Conservation (phyloP, 2,329 filamentous ascomycete species). For the Ophiostoma novo-ulmi region DNA sequence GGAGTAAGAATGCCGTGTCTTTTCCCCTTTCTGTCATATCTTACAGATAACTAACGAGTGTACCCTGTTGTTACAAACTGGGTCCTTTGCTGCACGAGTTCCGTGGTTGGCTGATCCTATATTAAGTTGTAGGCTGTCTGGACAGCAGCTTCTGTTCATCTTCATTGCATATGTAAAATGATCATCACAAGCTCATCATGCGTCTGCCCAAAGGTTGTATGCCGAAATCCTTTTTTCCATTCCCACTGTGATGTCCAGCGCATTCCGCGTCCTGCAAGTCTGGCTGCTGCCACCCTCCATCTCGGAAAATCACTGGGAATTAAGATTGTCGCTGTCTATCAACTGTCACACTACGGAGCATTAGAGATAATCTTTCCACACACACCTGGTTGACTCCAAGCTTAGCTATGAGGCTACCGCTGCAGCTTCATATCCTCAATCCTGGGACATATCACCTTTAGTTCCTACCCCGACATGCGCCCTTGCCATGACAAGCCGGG, state of each 20-base stretch:
- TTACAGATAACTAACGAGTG: neutral
- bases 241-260: neutral
- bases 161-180: no score
- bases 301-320: neutral
- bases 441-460: neutral
- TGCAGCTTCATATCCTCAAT: neutral
- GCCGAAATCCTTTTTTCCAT: neutral
- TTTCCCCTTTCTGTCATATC: neutral
- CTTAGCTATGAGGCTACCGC: neutral
- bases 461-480: conserved; percentile 8
- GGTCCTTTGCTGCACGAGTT: no score
- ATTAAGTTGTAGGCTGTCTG: no score
- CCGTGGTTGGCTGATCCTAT: no score
- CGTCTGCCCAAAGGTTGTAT: neutral
- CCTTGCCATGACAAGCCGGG: neutral
- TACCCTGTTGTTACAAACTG: no score
- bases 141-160: no score
- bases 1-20: neutral
- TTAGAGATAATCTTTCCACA: neutral
- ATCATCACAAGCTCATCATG: neutral
- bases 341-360: neutral
- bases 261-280: neutral
- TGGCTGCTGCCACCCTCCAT: neutral
- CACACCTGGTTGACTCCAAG: neutral
- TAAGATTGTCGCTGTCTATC: neutral